Percentiles rank a stretch among this genome's conserved stretches.
phyloP scores from a whole-genome alignment of 116 monocot genomes.

The Cymodocea nodosa region DNA sequence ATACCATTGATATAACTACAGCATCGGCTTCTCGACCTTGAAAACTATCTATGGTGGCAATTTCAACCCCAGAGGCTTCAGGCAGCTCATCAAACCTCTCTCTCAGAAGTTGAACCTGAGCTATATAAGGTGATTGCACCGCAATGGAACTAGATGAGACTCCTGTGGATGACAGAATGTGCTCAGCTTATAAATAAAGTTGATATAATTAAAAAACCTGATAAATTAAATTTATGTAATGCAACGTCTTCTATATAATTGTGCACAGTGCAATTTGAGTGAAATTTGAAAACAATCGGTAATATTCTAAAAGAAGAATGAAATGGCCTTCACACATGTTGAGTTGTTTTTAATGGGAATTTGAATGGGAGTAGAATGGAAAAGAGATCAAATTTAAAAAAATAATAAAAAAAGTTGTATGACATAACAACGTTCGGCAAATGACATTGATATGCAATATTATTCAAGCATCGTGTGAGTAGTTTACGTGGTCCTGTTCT shows the following conservation, averaged over 20 bases:
- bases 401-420: too few species aligned
- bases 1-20: constrained; percentile 92
- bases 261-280: too few species aligned
- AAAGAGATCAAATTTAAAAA: too few species aligned
- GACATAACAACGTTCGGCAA: too few species aligned
- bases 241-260: too few species aligned
- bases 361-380: too few species aligned
- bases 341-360: too few species aligned
- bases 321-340: too few species aligned
- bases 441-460: too few species aligned
- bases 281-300: neutral
- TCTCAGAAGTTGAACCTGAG: constrained; percentile 93
- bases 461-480: too few species aligned
- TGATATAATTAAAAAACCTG: neutral
- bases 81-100: constrained; percentile 66
- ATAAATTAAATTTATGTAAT: neutral
- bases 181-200: neutral
- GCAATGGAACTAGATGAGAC: constrained; percentile 70
- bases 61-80: constrained; percentile 78
- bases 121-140: constrained; percentile 95
- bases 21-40: constrained; percentile 97
- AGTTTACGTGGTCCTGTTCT: too few species aligned
- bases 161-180: constrained; percentile 28
- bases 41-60: constrained; percentile 94
- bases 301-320: too few species aligned